Evolutionary conservation across 768 basidiomycete genomes (phyloP).

Genomic region (Guyanaporus albipodus): DNA sequence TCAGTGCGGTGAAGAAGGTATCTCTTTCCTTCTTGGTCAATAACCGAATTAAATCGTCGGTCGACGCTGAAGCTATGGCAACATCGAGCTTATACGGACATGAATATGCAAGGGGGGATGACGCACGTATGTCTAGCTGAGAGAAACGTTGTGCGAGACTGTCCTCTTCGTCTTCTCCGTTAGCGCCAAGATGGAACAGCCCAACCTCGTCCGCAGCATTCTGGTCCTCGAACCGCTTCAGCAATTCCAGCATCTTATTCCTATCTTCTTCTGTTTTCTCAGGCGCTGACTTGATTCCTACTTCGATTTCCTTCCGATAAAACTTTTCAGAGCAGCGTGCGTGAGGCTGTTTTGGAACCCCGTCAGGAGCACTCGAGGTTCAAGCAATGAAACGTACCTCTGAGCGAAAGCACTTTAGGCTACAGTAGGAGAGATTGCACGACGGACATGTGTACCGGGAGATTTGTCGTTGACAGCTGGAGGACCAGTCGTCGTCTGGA

Average conservation of each 20-base stretch:
- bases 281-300: conserved; percentile 53
- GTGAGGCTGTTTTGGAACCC: conserved; percentile 43
- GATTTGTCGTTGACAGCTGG: conserved; percentile 71
- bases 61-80: conserved; percentile 47
- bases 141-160: conserved; percentile 51
- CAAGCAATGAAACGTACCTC: conserved; percentile 40
- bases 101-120: background rate
- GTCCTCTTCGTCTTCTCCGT: conserved; percentile 38
- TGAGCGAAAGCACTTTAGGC: conserved; percentile 73
- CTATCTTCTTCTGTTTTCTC: conserved; percentile 57
- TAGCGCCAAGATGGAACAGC: conserved; percentile 28
- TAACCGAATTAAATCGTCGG: conserved; percentile 57
- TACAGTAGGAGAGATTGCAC: conserved; percentile 82
- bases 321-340: conserved; percentile 77
- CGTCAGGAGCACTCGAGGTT: background rate
- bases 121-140: conserved; percentile 59
- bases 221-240: conserved; percentile 72
- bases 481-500: background rate
- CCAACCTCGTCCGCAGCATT: conserved; percentile 36
- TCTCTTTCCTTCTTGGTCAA: conserved; percentile 58
- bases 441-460: conserved; percentile 78
- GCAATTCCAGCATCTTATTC: conserved; percentile 60
- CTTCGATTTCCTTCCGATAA: conserved; percentile 70
- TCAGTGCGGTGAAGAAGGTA: conserved; percentile 55
- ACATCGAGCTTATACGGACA: background rate